Base-by-base conservation (phyloP, 805 yeast species). In the Grigorovia humatica region DNA sequence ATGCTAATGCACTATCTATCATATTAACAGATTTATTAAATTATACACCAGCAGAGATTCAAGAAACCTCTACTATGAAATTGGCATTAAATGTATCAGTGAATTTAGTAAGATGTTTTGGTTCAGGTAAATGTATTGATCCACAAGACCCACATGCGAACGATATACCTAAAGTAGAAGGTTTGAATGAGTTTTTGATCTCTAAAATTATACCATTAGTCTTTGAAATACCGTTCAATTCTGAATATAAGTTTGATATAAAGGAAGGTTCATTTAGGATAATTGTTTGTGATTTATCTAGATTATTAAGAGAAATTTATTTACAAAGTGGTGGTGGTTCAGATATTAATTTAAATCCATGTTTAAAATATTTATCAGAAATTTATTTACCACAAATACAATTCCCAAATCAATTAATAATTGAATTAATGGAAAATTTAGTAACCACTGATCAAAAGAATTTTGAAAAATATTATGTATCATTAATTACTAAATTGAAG, bases 251-350 rank as follows among this genome's bases (percentile, higher is more conserved):
- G 41, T 82, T 83, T 59, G 79, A 83, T 61, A 70, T 82, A 48
- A 79, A 80, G 56, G 96, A 89, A 65, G 95, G 95, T 4, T 90
- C 87, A 63, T 79, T 78, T 57, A 76, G 91, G 60, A 75, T 82
- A 53, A 75, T 86, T 42, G 82, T 88, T 1, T 79, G 81, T 57
- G 99, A 91, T 61, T 72, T 87, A 13, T 80, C 93, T 1, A 72
- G 79, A 45, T 70, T 88, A 20, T 77, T 90, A 63, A 84, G 80
- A 57, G 75, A 84, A 1, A 72, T 86, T 54, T 83, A 73, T 56
- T 72, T 70, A 6, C 62, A 60, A 43, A 64, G 63, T 48, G 61
- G 59, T 7, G 55, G 53, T 4, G 56, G 55, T 2, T 49, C 57
- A 9, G 62, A 60, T 43, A 52, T 57, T 3, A 55, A 53, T 46